Conservation (phyloP, 257 asterid species). For the Hygrophila difformis region DNA sequence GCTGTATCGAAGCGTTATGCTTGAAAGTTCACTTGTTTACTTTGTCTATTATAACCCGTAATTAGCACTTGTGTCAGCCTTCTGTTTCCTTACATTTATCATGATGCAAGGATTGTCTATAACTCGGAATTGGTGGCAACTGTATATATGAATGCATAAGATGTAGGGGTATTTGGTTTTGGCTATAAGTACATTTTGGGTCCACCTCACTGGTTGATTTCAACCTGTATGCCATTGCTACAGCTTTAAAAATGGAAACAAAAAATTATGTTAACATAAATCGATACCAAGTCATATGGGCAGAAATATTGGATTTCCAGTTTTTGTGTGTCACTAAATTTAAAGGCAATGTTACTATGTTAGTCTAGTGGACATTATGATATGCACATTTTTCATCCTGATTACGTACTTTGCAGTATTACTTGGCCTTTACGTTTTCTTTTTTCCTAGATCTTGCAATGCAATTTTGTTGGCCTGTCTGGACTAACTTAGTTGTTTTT, state of each 20-base stretch:
- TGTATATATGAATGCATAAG: not conserved
- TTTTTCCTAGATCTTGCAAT: not conserved
- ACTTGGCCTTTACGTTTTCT: not conserved
- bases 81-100: not conserved
- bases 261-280: no score
- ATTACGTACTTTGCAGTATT: not conserved
- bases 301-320: not conserved
- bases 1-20: constrained; percentile 3
- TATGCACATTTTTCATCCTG: not conserved
- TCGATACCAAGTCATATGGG: no score
- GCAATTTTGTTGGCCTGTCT: constrained; percentile 1
- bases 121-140: not conserved
- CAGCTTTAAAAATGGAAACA: no score
- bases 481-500: constrained; percentile 18
- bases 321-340: not conserved
- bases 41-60: no score
- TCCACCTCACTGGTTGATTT: no score
- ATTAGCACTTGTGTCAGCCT: not conserved
- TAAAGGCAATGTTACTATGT: not conserved
- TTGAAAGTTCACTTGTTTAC: no score
- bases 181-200: not conserved
- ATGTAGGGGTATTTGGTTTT: not conserved
- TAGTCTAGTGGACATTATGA: constrained; percentile 2
- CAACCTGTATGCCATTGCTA: no score
- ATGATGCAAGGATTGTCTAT: not conserved